phyloP scores from a whole-genome alignment of 768 basidiomycete genomes.

The Pleurotus salmoneostramineus region DNA sequence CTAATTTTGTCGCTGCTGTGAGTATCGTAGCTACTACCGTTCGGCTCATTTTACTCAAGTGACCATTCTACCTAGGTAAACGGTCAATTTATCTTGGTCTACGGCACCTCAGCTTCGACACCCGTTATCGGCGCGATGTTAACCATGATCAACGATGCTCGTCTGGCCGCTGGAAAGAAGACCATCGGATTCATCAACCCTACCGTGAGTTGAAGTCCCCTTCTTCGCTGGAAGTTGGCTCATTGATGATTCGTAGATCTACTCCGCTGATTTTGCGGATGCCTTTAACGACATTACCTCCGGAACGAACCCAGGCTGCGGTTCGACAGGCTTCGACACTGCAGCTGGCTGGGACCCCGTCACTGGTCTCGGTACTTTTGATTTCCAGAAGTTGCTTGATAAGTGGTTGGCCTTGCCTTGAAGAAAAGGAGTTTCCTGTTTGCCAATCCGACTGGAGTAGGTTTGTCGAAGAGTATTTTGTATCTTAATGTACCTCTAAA shows the following conservation, averaged over 20 bases:
- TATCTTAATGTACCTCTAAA: too few species aligned
- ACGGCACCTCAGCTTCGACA: slow-evolving; percentile 45
- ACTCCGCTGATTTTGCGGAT: slow-evolving; percentile 31
- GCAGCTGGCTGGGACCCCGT: slow-evolving; percentile 37
- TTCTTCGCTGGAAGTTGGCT: neutral
- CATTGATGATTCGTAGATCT: slow-evolving; percentile 27
- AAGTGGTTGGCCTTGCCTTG: slow-evolving; percentile 27
- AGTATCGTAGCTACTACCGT: slow-evolving; percentile 6
- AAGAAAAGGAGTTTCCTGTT: neutral
- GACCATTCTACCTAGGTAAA: slow-evolving; percentile 22
- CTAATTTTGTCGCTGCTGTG: slow-evolving; percentile 41
- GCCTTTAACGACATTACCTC: slow-evolving; percentile 48
- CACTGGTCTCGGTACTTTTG: slow-evolving; percentile 50
- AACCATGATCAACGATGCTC: slow-evolving; percentile 49
- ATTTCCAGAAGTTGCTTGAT: slow-evolving; percentile 29
- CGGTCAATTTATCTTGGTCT: slow-evolving; percentile 32
- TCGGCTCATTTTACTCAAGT: neutral
- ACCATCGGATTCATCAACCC: slow-evolving; percentile 50
- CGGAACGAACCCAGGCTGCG: slow-evolving; percentile 42
- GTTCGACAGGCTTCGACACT: slow-evolving; percentile 31
- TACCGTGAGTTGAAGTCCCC: slow-evolving; percentile 16
- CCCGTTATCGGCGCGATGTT: slow-evolving; percentile 48
- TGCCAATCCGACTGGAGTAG: too few species aligned
- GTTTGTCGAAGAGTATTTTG: too few species aligned
- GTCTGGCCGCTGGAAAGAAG: slow-evolving; percentile 33